Base-by-base conservation (phyloP, 75 land plant species). In the Picea glauca region DNA sequence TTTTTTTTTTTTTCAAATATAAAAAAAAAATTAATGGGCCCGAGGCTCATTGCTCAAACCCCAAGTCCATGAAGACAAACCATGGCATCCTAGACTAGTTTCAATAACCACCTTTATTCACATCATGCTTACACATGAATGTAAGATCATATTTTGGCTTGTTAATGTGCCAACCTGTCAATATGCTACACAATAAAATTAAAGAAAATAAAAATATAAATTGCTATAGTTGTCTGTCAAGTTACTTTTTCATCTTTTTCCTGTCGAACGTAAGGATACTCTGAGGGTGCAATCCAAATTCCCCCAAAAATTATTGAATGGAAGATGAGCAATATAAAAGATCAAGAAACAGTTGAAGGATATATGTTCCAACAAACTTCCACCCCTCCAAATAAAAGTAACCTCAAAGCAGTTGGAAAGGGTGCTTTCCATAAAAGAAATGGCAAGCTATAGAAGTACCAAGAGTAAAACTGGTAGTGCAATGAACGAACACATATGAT, bases 391-490 rank as follows among this genome's bases (percentile, higher is more conserved):
- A 95, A 93, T 84, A 95, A 75, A 58, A 90, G n/a, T 46, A 95
- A 95, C 98, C 96, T 84, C 23, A 92, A 5, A 2, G 78, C 65
- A 50, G 89, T 90, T 58, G 94, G 91, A 76, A 88, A 96, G 50
- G 86, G 63, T 31, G 94, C 85, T 73, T 83, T 90, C 98, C 98
- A 96, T 74, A 96, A 80, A 12, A 96, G 88, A 78, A 81, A 96
- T 57, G 98, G 98, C 78, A 96, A 76, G 75, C 90, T 87, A 79
- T 84, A 90, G 86, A 96, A 96, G 75, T 96, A 96, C 98, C 98
- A 96, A 3, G 94, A 93, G 81, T 96, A 96, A 82, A 96, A 96
- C 65, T 96, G 98, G 74, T 96, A 96, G 73, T 96, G 98, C 58
- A 96, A 81, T 40, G 98, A 93, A 14, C 96, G 85, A 40, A 96